Base-by-base conservation (phyloP, 2,329 filamentous ascomycete species). In the Aspergillus brunneoviolaceus region DNA sequence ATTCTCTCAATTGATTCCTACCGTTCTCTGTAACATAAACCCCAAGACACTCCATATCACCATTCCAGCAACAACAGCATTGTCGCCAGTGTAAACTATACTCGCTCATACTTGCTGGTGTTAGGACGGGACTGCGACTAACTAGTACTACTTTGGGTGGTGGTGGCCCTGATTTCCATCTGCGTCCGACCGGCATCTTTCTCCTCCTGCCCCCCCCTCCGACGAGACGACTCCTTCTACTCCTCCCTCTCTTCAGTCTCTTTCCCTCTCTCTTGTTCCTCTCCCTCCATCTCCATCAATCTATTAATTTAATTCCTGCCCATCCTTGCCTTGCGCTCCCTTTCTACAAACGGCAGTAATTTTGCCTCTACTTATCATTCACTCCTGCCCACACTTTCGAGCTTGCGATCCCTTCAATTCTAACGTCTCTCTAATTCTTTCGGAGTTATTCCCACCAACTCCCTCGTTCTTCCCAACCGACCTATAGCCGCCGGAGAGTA, bases 281-380 rank as follows among this genome's bases (percentile, higher is more conserved):
- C 48, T 52, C 48, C 47, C 31, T 55, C 48, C 49, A 52, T 54
- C 31, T 55, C 48, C 49, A 53, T 56, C 52, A 51, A 47, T 59
- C 39, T 47, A 55, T 60, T 47, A 58, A 53, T 57, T 63, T 63
- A 64, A 64, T 60, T 59, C 48, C 53, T 55, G 51, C 49, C 57
- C 56, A 50, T 65, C 60, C 48, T 61, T 63, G 57, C 63, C 61
- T 63, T 62, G 61, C 61, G 54, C 61, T 63, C 59, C 61, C 59
- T 63, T 49, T 55, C 49, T 62, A 45, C 35, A 45, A 58, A 48
- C 23, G 27, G 51, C 51, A n/a, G 27, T 57, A 51, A 47, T 58
- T 16, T 52, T 45, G 33, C 53, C 52, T 47, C 27, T 39, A 33
- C 55, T 49, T 51, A 57, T 49, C 39, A 19, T 35, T 27, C 33